Evolutionary conservation across 2,329 filamentous ascomycete genomes (phyloP).

Genomic region (Pleoardoris graminearum): DNA sequence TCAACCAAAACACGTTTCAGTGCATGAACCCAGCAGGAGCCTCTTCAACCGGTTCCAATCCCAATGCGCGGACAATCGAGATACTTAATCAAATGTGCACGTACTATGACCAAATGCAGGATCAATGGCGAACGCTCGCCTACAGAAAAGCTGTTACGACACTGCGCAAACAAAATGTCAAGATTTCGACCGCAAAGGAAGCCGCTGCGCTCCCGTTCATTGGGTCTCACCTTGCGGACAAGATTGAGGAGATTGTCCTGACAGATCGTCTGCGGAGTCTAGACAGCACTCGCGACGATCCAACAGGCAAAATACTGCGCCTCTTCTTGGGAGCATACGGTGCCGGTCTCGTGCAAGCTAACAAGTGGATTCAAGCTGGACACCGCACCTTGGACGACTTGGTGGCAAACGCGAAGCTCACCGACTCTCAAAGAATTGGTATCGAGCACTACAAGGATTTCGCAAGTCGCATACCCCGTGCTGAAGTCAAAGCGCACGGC

Average conservation of each 20-base stretch:
- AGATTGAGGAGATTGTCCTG: constrained; percentile 85
- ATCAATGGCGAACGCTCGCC: constrained; percentile 74
- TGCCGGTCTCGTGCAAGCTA: constrained; percentile 70
- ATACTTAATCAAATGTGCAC: constrained; percentile 77
- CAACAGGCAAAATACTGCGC: constrained; percentile 66
- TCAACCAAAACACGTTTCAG: constrained; percentile 52
- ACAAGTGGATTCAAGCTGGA: constrained; percentile 76
- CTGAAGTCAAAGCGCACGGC: constrained; percentile 73
- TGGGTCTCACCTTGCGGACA: constrained; percentile 72
- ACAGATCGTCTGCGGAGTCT: constrained; percentile 73
- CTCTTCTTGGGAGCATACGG: constrained; percentile 80
- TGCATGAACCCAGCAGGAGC: constrained; percentile 63
- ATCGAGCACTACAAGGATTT: constrained; percentile 82
- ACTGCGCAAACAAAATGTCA: constrained; percentile 65
- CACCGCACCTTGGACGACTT: constrained; percentile 76
- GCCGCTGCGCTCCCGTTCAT: constrained; percentile 70
- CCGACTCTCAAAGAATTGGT: constrained; percentile 71
- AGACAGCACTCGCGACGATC: constrained; percentile 69
- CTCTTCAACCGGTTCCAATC: constrained; percentile 56
- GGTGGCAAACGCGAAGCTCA: constrained; percentile 62
- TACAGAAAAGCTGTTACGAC: constrained; percentile 79
- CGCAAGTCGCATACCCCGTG: constrained; percentile 73
- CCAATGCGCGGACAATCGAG: constrained; percentile 75
- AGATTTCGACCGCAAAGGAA: constrained; percentile 70
- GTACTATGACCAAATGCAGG: constrained; percentile 74